Evolutionary conservation across 73 alveolate species (phyloP).

Genomic region (Paramecium octaurelia): DNA sequence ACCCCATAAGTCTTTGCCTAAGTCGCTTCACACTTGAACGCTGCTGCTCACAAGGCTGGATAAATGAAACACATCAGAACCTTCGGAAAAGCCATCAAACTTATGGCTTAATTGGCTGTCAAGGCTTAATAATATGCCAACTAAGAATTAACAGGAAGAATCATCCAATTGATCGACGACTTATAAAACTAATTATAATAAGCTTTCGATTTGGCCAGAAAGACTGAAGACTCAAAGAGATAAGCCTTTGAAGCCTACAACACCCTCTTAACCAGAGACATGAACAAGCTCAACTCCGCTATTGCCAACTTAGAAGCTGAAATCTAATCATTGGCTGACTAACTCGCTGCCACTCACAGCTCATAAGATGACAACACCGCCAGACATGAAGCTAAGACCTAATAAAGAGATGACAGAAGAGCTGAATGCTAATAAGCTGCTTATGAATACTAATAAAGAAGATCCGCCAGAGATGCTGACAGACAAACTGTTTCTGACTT

Average conservation of each 20-base stretch:
- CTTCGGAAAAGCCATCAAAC: slow-evolving; percentile 59
- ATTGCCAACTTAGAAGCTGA: slow-evolving; percentile 63
- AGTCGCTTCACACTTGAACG: slow-evolving; percentile 52
- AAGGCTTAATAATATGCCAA: slow-evolving; percentile 36
- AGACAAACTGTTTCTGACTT: slow-evolving; percentile 49
- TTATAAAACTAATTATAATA: slow-evolving; percentile 47
- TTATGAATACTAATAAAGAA: slow-evolving; percentile 49
- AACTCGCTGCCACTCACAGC: slow-evolving; percentile 40
- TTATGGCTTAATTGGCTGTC: slow-evolving; percentile 44
- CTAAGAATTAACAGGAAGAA: slow-evolving; percentile 53
- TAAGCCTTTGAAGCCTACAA: neutral
- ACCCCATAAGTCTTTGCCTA: slow-evolving; percentile 53
- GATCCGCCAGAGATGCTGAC: slow-evolving; percentile 58
- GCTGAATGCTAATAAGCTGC: slow-evolving; percentile 65
- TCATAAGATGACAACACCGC: slow-evolving; percentile 39
- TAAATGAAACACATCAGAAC: slow-evolving; percentile 61
- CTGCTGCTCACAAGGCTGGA: slow-evolving; percentile 59
- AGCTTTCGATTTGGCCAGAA: slow-evolving; percentile 61
- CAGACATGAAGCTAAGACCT: slow-evolving; percentile 55
- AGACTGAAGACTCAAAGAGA: slow-evolving; percentile 25
- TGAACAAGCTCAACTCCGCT: slow-evolving; percentile 56
- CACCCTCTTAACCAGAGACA: slow-evolving; percentile 29
- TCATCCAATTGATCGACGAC: slow-evolving; percentile 45
- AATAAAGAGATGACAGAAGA: slow-evolving; percentile 63
- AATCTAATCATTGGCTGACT: slow-evolving; percentile 41